Evolutionary conservation across 108 stramenopile species (phyloP).

Genomic region (Stephanodiscus minutulus): DNA sequence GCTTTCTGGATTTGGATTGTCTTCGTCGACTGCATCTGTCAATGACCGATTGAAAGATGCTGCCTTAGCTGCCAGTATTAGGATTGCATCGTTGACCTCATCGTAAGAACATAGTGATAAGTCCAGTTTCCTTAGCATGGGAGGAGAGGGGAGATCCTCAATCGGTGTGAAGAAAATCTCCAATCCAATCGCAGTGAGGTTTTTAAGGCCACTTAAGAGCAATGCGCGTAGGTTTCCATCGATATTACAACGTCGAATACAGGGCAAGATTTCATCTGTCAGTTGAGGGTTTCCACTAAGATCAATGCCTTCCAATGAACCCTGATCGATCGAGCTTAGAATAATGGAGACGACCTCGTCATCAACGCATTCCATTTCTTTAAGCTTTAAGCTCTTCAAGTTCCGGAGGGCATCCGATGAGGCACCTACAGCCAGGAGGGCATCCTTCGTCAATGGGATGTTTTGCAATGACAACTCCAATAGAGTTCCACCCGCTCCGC

Average conservation of each 20-base stretch:
- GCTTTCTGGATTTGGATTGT: conserved; percentile 41
- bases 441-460: conserved; percentile 50
- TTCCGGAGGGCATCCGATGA: conserved; percentile 46
- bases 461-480: conserved; percentile 75
- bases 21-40: conserved; percentile 16
- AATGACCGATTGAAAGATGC: conserved; percentile 47
- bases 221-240: conserved; percentile 55
- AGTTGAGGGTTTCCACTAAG: conserved; percentile 63
- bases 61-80: conserved; percentile 56
- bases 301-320: conserved; percentile 63
- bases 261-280: conserved; percentile 67
- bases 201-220: conserved; percentile 57
- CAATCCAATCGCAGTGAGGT: conserved; percentile 67
- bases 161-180: conserved; percentile 74
- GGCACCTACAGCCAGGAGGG: conserved; percentile 43
- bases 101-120: conserved; percentile 61
- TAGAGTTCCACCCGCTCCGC: conserved; percentile 20
- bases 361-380: conserved; percentile 50
- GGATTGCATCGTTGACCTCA: conserved; percentile 71
- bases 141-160: conserved; percentile 63
- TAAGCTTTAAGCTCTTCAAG: conserved; percentile 67
- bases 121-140: conserved; percentile 63
- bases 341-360: conserved; percentile 61
- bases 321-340: conserved; percentile 36
- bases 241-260: conserved; percentile 65